A percentile compares a stretch with the other conserved stretches of the same genome.
Evolutionary conservation across 805 yeast genomes (phyloP).

Genomic region (Ogataea henricii): DNA sequence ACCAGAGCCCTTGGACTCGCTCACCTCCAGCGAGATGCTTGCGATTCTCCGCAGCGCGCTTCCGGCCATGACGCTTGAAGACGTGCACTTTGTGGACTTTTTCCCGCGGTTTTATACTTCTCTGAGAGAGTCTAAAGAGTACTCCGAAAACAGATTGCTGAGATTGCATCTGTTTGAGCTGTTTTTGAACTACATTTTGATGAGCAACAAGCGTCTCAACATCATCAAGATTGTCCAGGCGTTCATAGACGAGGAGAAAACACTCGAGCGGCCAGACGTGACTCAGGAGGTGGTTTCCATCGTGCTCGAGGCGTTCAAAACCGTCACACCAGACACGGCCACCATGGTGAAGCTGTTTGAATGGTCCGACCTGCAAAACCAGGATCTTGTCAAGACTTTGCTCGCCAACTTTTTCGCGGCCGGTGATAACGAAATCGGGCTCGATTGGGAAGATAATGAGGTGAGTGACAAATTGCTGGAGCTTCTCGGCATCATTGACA

Average conservation of each 20-base stretch:
- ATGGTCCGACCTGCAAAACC: constrained; percentile 16
- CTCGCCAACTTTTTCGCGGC: constrained; percentile 30
- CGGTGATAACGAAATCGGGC: constrained; percentile 31
- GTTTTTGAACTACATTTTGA: constrained; percentile 34
- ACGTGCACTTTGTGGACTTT: constrained; percentile 32
- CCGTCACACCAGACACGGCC: constrained; percentile 31
- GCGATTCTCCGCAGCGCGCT: constrained; percentile 25
- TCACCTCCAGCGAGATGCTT: constrained; percentile 27
- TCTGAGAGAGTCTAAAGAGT: constrained; percentile 30
- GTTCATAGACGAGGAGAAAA: constrained; percentile 29
- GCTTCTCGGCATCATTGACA: constrained; percentile 23
- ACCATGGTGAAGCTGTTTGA: constrained; percentile 27
- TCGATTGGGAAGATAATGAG: constrained; percentile 29
- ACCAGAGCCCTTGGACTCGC: constrained; percentile 26
- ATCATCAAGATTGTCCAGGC: constrained; percentile 30
- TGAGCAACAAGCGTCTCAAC: constrained; percentile 31
- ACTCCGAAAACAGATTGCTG: constrained; percentile 18
- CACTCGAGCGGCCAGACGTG: constrained; percentile 16
- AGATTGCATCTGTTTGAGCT: constrained; percentile 36
- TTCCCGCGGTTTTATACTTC: constrained; percentile 37
- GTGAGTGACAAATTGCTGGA: constrained; percentile 23
- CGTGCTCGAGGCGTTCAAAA: constrained; percentile 34
- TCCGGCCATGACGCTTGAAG: constrained; percentile 32
- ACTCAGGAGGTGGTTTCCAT: constrained; percentile 28
- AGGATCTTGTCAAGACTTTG: constrained; percentile 17